Percentiles rank a stretch among this genome's conserved stretches.
Conservation (phyloP, 2,329 filamentous ascomycete species). For the Diplocarpon mali region DNA sequence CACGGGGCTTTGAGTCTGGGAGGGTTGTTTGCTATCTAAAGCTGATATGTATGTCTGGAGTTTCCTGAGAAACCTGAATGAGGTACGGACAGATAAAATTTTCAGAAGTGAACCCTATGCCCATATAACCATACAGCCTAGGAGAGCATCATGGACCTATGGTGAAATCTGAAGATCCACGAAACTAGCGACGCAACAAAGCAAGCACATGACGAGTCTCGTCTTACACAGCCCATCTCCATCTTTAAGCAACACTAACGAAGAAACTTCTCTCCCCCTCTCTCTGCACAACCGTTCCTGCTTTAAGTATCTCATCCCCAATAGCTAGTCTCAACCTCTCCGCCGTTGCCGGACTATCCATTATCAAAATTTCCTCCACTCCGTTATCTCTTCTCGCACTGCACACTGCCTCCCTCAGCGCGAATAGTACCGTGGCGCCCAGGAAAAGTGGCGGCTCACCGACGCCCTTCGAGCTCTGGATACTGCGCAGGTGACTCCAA, state of each 20-base stretch:
- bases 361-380: constrained; percentile 31
- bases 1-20: no score
- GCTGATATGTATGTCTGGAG: no score
- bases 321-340: constrained; percentile 35
- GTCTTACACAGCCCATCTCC: background rate
- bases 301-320: constrained; percentile 26
- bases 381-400: constrained; percentile 38
- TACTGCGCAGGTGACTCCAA: constrained; percentile 41
- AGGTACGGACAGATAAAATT: no score
- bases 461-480: constrained; percentile 42
- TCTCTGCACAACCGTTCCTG: constrained; percentile 22
- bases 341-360: constrained; percentile 39
- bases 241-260: constrained; percentile 9
- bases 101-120: no score
- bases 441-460: constrained; percentile 53
- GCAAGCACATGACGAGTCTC: no score
- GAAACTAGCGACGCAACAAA: no score
- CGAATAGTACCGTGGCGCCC: constrained; percentile 42
- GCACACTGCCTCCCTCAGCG: constrained; percentile 40
- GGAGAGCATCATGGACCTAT: no score
- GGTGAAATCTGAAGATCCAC: no score
- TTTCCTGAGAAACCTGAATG: no score
- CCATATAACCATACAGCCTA: no score
- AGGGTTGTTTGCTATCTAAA: no score
- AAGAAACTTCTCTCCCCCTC: constrained; percentile 27